Evolutionary conservation across 1,284 basidiomycete genomes (phyloP), one percentile per base, ranked within the genome.

Genomic region (Ganoderma leucocontextum): DNA sequence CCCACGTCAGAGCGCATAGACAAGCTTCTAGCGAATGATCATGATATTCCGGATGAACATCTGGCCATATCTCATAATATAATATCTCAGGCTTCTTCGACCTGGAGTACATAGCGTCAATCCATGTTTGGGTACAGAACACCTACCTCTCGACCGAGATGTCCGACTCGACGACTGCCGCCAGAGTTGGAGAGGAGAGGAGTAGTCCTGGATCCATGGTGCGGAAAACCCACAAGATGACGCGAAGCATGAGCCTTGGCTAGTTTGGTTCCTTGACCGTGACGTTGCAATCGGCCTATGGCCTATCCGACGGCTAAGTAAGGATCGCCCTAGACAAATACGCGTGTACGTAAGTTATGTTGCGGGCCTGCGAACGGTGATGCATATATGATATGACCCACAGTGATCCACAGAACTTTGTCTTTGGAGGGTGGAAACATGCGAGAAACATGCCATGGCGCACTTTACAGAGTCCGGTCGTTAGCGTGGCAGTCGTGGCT

Each of bases 301-400:
- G 44, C 44, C 44, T 47, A 47, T 17, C 44, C 44, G 44, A 47
- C 44, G 44, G 44, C 44, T 47, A 47, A n/a, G 12, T 7, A 17
- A 47, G 44, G 44, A 47, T 22, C 44, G n/a, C 44, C n/a, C 44
- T 3, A 22, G 44, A 22, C 44, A 47, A 10, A 47, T 41, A 15
- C n/a, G 44, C 44, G 44, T n/a, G n/a, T 22, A 47, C 44, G 44
- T 47, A 47, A 47, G n/a, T 47, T 47, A 22, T n/a, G n/a, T 47
- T 47, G 44, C n/a, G 4, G 8, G 44, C n/a, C 44, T 47, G 44
- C n/a, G 44, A 47, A n/a, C 44, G 44, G 10, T n/a, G 44, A n/a
- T n/a, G 44, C n/a, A 47, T 22, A n/a, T n/a, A n/a, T n/a, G n/a
- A n/a, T n/a, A 29, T 29, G 44, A 22, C n/a, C 44, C 42, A 44